These are phyloP conservation scores for Crinitomyces ghanaensis DNA, from an alignment of 805 yeast genomes.

Conservation along the genomic window DNA sequence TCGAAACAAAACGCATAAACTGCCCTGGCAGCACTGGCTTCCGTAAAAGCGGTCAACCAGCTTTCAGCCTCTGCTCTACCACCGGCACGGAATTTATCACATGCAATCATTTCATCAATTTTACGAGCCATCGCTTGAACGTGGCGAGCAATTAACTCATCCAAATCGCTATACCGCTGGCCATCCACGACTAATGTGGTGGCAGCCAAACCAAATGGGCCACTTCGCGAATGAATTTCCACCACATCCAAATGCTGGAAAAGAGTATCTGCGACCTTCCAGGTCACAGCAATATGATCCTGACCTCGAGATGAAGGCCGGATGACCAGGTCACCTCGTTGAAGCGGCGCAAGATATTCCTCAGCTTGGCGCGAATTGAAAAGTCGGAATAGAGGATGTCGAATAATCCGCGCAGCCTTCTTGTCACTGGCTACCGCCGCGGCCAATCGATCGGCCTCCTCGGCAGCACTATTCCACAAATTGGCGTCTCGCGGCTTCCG, in stretches of 20 bases:
- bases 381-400: conserved; percentile 83
- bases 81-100: conserved; percentile 83
- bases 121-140: conserved; percentile 72
- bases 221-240: too few species aligned
- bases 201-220: too few species aligned
- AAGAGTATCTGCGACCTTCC: conserved; percentile 87
- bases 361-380: conserved; percentile 85
- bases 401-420: conserved; percentile 63
- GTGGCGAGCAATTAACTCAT: conserved; percentile 82
- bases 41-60: conserved; percentile 80
- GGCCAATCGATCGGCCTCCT: conserved; percentile 46
- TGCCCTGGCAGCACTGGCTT: conserved; percentile 82
- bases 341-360: conserved; percentile 76
- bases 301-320: conserved; percentile 89
- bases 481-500: conserved; percentile 35
- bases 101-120: conserved; percentile 71
- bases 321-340: conserved; percentile 85
- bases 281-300: conserved; percentile 82
- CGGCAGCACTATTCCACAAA: conserved; percentile 66
- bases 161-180: conserved; percentile 71
- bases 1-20: conserved; percentile 87
- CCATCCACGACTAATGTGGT: conserved; percentile 62
- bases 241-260: conserved; percentile 85
- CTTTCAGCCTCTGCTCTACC: conserved; percentile 67
- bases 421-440: conserved; percentile 51